phyloP scores from a whole-genome alignment of 2,329 filamentous ascomycete genomes.

The Trichoderma endophyticum region DNA sequence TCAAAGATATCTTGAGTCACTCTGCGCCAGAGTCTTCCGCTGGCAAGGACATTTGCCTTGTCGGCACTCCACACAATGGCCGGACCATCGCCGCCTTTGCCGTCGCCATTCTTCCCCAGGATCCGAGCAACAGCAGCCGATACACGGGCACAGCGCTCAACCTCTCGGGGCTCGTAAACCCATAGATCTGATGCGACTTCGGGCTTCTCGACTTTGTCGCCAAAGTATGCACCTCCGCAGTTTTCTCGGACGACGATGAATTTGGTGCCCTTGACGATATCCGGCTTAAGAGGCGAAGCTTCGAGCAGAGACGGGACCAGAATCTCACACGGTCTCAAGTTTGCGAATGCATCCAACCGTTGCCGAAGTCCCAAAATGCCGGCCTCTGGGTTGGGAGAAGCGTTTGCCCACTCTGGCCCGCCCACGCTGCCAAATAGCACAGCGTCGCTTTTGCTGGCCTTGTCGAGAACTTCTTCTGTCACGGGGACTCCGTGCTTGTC shows the following conservation, averaged over 20 bases:
- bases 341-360: constrained; percentile 46
- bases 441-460: constrained; percentile 40
- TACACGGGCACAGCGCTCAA: constrained; percentile 47
- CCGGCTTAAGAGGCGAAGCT: constrained; percentile 43
- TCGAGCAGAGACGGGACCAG: constrained; percentile 40
- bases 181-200: constrained; percentile 47
- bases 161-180: constrained; percentile 43
- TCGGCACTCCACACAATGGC: constrained; percentile 46
- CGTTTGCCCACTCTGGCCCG: constrained; percentile 45
- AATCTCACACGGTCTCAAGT: constrained; percentile 47
- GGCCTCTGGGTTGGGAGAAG: constrained; percentile 43
- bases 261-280: constrained; percentile 43
- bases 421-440: constrained; percentile 48
- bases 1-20: constrained; percentile 41
- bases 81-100: constrained; percentile 31
- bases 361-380: constrained; percentile 41
- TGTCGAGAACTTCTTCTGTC: constrained; percentile 42
- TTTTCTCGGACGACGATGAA: constrained; percentile 51
- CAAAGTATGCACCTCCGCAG: constrained; percentile 50
- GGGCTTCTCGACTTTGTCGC: constrained; percentile 42
- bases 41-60: constrained; percentile 53
- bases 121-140: constrained; percentile 43
- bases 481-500: constrained; percentile 43
- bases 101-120: constrained; percentile 26
- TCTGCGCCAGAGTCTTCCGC: constrained; percentile 46